phyloP scores from a whole-genome alignment of 2,329 filamentous ascomycete species.

The Aspergillus puulaauensis region DNA sequence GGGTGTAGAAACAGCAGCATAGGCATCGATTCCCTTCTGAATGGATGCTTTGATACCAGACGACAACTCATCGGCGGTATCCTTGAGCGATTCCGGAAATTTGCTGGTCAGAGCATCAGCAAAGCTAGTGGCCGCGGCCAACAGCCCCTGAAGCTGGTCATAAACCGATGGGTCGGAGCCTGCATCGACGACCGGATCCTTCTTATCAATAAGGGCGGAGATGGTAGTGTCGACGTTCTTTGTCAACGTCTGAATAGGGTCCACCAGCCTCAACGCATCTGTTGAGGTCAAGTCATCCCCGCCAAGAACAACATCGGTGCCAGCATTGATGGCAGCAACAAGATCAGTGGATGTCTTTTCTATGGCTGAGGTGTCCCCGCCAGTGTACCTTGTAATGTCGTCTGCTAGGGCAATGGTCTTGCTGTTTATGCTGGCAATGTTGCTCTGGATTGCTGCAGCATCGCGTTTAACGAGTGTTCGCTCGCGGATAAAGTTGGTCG shows the following conservation, averaged over 20 bases:
- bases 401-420: slow-evolving; percentile 12
- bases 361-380: slow-evolving; percentile 9
- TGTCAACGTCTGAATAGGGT: slow-evolving; percentile 10
- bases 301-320: slow-evolving; percentile 8
- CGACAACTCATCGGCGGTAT: slow-evolving; percentile 22
- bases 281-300: background rate
- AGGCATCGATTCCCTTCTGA: slow-evolving; percentile 27
- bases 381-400: slow-evolving; percentile 9
- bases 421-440: slow-evolving; percentile 9
- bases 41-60: slow-evolving; percentile 27
- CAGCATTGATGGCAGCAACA: slow-evolving; percentile 13
- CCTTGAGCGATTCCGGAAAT: slow-evolving; percentile 9
- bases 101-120: background rate
- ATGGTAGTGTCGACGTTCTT: slow-evolving; percentile 7
- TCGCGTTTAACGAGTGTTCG: slow-evolving; percentile 7
- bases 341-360: slow-evolving; percentile 11
- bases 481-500: background rate
- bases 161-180: slow-evolving; percentile 6
- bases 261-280: slow-evolving; percentile 11
- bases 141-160: background rate
- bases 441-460: slow-evolving; percentile 9
- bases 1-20: slow-evolving; percentile 1
- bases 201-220: slow-evolving; percentile 11
- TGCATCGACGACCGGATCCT: slow-evolving; percentile 9
- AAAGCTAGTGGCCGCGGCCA: background rate